phyloP scores from a whole-genome alignment of 352 stramenopile genomes.

The Phytophthora chlamydospora region DNA sequence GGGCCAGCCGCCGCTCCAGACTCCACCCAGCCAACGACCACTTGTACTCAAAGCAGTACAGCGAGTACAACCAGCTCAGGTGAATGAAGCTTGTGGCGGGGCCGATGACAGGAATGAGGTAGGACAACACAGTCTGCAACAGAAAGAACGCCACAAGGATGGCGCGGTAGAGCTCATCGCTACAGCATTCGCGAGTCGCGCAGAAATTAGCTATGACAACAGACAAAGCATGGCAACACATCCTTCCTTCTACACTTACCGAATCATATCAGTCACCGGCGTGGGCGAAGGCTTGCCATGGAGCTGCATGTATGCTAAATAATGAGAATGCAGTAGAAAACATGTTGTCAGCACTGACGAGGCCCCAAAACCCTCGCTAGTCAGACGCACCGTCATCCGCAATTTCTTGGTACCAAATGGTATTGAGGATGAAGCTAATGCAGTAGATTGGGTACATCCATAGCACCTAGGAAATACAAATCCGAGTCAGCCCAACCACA shows the following conservation, averaged over 20 bases:
- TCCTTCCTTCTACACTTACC: slow-evolving; percentile 39
- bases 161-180: slow-evolving; percentile 85
- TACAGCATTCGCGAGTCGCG: slow-evolving; percentile 14
- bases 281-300: slow-evolving; percentile 81
- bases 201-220: slow-evolving; percentile 1
- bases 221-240: neutral
- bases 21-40: slow-evolving; percentile 89
- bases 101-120: slow-evolving; percentile 78
- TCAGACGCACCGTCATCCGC: slow-evolving; percentile 75
- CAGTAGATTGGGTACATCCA: slow-evolving; percentile 94
- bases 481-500: too few species aligned
- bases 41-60: slow-evolving; percentile 94
- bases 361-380: neutral
- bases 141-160: slow-evolving; percentile 90
- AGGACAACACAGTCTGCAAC: slow-evolving; percentile 84
- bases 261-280: slow-evolving; percentile 87
- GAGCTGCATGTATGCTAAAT: slow-evolving; percentile 75
- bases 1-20: slow-evolving; percentile 73
- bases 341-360: slow-evolving; percentile 1
- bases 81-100: slow-evolving; percentile 84
- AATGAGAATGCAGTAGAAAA: neutral
- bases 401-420: slow-evolving; percentile 93
- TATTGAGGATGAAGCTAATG: slow-evolving; percentile 92
- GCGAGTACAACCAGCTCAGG: slow-evolving; percentile 87
- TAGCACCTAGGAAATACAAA: slow-evolving; percentile 46